Conservation (phyloP, 495 filamentous ascomycete species). For the Aspergillus nidulans region DNA sequence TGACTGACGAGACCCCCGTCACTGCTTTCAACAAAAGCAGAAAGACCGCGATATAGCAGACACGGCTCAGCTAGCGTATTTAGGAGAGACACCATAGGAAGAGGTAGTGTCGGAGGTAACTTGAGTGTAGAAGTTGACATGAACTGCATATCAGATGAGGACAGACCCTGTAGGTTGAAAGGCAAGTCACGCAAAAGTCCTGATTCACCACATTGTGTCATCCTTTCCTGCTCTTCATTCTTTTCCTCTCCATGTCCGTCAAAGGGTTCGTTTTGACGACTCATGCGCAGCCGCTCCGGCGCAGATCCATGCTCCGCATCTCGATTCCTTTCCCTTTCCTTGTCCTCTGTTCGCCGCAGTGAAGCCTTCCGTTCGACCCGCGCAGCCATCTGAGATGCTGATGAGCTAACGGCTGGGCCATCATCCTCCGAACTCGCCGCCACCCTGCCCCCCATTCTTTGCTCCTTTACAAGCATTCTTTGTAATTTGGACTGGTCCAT, state of each 20-base stretch:
- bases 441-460: conserved; percentile 16
- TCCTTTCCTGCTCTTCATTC: conserved; percentile 25
- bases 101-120: conserved; percentile 71
- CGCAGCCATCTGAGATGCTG: conserved; percentile 38
- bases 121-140: conserved; percentile 58
- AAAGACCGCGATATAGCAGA: conserved; percentile 75
- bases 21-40: conserved; percentile 70
- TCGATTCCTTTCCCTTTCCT: conserved; percentile 14
- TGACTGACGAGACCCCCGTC: conserved; percentile 78
- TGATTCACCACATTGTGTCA: conserved; percentile 48
- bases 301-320: conserved; percentile 15
- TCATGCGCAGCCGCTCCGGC: conserved; percentile 9
- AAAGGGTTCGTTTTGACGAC: conserved; percentile 19
- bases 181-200: conserved; percentile 85
- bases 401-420: conserved; percentile 41
- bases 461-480: conserved; percentile 31
- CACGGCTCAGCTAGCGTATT: conserved; percentile 92
- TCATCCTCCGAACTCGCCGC: conserved; percentile 39
- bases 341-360: conserved; percentile 20
- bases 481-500: conserved; percentile 37
- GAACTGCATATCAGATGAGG: conserved; percentile 79
- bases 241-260: conserved; percentile 21
- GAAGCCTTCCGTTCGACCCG: conserved; percentile 28
- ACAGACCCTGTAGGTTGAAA: conserved; percentile 90
- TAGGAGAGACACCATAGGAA: conserved; percentile 81